Base-by-base conservation (phyloP, 1,284 basidiomycete genomes). In the Rugosomyces carneus region DNA sequence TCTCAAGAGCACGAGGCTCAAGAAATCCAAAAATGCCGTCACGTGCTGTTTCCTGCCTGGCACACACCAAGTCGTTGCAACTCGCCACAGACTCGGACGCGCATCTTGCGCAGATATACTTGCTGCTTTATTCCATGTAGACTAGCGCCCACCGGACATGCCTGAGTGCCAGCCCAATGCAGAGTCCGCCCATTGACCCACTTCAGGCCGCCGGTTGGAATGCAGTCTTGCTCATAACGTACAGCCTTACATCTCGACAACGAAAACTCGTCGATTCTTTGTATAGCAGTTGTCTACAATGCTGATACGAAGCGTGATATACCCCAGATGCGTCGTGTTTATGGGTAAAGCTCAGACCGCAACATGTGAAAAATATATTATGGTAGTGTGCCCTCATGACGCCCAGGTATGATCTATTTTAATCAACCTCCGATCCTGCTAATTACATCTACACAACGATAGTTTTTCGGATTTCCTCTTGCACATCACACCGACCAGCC, bases 381-480 rank as follows among this genome's bases (percentile, higher is more conserved):
- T n/a, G 29, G 6, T n/a, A 4, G 4, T 31, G n/a, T n/a, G n/a
- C n/a, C n/a, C n/a, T n/a, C n/a, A n/a, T n/a, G n/a, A n/a, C n/a
- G n/a, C n/a, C n/a, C 3, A 36, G n/a, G 20, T 23, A 35, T 36
- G 32, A 2, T 19, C 19, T 37, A 35, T 23, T 13, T 19, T 27
- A 21, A n/a, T 36, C 42, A 20, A 37, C 31, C 35, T 37, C 15
- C 6, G n/a, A 16, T 26, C n/a, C 24, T 10, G n/a, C 26, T 29
- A 8, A 40, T 10, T 18, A 27, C 6, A 8, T 31, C 13, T 10
- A 4, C 11, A 13, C 29, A 31, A 31, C 11, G n/a, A 31, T 11
- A 31, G 11, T 3, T 4, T 31, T 13, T 31, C 37, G 44, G 38
- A 44, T 38, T 45, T n/a, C n/a, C n/a, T 39, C 32, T 23, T 45